A percentile compares a stretch with the other conserved stretches of the same genome.
Evolutionary conservation across 768 basidiomycete genomes (phyloP).

Genomic region (Galerina marginata): DNA sequence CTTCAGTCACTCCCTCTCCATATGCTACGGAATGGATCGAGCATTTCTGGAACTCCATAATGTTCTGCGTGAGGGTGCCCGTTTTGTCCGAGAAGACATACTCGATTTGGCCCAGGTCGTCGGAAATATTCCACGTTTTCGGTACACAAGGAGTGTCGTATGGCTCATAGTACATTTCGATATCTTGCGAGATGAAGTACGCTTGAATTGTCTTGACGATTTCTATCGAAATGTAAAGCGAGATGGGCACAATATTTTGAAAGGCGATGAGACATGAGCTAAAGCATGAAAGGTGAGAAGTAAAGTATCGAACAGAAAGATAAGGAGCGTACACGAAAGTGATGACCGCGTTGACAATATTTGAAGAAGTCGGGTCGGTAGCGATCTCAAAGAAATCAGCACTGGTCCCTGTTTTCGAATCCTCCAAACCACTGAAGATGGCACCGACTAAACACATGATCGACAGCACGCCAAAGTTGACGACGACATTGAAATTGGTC

Average conservation of each 20-base stretch:
- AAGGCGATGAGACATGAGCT: conserved; percentile 95
- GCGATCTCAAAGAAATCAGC: conserved; percentile 73
- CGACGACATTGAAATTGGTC: conserved; percentile 96
- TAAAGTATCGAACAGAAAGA: conserved; percentile 1
- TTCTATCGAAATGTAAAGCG: conserved; percentile 96
- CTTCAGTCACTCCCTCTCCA: conserved; percentile 95
- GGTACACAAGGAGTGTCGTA: conserved; percentile 90
- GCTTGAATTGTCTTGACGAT: conserved; percentile 98
- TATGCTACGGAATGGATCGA: conserved; percentile 84
- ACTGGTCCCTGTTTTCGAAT: conserved; percentile 65
- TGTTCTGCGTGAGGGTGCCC: conserved; percentile 95
- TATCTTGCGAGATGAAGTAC: conserved; percentile 93
- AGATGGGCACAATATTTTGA: conserved; percentile 97
- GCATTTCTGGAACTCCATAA: conserved; percentile 99
- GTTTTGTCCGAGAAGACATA: conserved; percentile 93
- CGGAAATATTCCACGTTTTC: conserved; percentile 98
- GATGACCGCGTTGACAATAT: conserved; percentile 77
- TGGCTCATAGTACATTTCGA: conserved; percentile 94
- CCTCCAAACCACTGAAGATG: conserved; percentile 76
- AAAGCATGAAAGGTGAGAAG: conserved; percentile 10
- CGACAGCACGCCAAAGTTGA: conserved; percentile 85
- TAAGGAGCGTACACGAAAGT: conserved; percentile 79
- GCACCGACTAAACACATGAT: conserved; percentile 79
- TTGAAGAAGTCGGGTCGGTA: conserved; percentile 63
- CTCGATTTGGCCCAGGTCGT: conserved; percentile 98